phyloP scores from a whole-genome alignment of 169 alveolate species.

The Eimeria maxima region DNA sequence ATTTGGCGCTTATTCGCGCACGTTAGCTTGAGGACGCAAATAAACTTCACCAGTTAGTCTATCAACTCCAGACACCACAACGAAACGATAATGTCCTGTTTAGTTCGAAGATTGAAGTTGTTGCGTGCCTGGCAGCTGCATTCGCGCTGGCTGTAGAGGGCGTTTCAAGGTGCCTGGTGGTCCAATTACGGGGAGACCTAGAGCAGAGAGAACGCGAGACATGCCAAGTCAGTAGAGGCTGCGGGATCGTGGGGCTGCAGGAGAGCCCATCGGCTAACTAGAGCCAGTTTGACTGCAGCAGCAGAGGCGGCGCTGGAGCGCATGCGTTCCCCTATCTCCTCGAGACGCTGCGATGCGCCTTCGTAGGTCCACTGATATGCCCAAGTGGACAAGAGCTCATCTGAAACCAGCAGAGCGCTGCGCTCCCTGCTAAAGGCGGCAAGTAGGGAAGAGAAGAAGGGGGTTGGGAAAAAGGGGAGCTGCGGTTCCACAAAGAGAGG shows the following conservation, averaged over 20 bases:
- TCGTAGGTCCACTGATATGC: conserved; percentile 48
- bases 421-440: conserved; percentile 6
- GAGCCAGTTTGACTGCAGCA: neutral
- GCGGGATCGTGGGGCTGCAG: neutral
- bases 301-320: neutral
- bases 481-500: conserved; percentile 28
- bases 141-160: neutral
- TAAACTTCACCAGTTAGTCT: neutral
- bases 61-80: neutral
- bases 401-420: neutral
- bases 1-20: neutral
- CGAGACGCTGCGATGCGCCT: conserved; percentile 12
- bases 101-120: neutral
- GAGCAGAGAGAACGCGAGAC: conserved; percentile 32
- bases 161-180: neutral
- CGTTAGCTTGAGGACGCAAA: neutral
- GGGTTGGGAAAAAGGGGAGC: conserved; percentile 11
- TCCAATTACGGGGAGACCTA: neutral
- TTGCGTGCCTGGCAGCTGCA: neutral
- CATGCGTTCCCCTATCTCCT: conserved; percentile 1
- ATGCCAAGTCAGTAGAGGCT: neutral
- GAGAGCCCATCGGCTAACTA: conserved; percentile 25
- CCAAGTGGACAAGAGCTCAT: conserved; percentile 13
- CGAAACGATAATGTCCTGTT: neutral
- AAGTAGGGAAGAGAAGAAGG: neutral